A percentile compares a stretch with the other conserved stretches of the same genome.
These are phyloP conservation scores for Xerocomellus amylosporus DNA, from an alignment of 768 basidiomycete species.

Conservation along the genomic window DNA sequence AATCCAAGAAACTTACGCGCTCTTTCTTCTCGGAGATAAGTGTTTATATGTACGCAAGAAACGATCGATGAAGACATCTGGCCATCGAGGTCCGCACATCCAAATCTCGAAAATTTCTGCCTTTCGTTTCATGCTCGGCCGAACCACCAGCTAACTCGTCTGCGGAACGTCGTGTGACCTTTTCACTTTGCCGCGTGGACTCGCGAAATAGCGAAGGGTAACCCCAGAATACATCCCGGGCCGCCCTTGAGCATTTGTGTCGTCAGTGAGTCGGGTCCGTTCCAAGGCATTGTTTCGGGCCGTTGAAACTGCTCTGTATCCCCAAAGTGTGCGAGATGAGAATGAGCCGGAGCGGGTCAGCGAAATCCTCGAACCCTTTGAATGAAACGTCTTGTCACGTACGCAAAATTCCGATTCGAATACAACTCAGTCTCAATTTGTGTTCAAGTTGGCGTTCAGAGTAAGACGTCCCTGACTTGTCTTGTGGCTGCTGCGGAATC, in stretches of 20 bases:
- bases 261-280: not conserved
- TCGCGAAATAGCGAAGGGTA: not conserved
- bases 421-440: no score
- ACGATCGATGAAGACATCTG: constrained; percentile 1
- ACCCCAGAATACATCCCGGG: not conserved
- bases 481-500: no score
- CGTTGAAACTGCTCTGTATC: not conserved
- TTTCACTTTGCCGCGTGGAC: not conserved
- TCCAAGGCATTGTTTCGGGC: not conserved
- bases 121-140: not conserved
- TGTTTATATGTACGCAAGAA: not conserved
- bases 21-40: no score
- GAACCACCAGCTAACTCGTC: not conserved
- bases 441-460: no score
- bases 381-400: not conserved
- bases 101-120: not conserved
- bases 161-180: constrained; percentile 3
- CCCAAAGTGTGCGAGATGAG: not conserved
- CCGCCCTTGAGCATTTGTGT: not conserved
- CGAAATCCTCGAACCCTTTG: not conserved
- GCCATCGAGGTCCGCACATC: not conserved
- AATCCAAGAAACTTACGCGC: no score
- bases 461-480: no score
- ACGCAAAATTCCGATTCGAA: no score
- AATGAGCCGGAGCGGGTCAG: not conserved